Conservation (phyloP, 495 filamentous ascomycete species). For the Chaetomium cochliodes region DNA sequence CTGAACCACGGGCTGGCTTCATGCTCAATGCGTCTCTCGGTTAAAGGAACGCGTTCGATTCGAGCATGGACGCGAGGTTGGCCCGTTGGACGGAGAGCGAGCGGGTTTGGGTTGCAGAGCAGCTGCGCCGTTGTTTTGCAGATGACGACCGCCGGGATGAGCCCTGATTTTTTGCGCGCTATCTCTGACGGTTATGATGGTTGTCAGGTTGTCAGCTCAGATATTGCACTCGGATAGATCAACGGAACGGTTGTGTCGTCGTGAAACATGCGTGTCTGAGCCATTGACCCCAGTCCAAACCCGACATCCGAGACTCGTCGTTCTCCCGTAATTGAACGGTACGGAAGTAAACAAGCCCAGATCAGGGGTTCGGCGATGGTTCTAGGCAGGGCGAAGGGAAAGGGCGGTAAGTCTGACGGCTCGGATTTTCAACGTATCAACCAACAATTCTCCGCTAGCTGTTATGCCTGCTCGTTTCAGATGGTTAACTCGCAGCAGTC, state of each 20-base stretch:
- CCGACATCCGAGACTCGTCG: background rate
- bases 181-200: background rate
- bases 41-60: background rate
- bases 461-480: conserved; percentile 15
- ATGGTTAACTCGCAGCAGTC: conserved; percentile 3
- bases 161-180: background rate
- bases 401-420: conserved; percentile 6
- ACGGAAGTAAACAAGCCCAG: background rate
- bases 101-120: background rate
- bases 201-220: background rate
- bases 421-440: background rate
- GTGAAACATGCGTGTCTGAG: background rate
- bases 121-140: conserved; percentile 1
- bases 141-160: background rate
- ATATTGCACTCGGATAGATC: background rate
- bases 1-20: background rate
- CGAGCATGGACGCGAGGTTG: conserved; percentile 3
- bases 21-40: conserved; percentile 1
- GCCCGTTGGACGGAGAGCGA: conserved; percentile 7
- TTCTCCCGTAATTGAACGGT: background rate
- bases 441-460: background rate
- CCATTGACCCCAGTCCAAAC: background rate
- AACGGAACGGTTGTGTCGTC: background rate
- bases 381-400: background rate
- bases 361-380: background rate